Base-by-base conservation (phyloP, 108 stramenopile species). In the Nannochloropsis salina region DNA sequence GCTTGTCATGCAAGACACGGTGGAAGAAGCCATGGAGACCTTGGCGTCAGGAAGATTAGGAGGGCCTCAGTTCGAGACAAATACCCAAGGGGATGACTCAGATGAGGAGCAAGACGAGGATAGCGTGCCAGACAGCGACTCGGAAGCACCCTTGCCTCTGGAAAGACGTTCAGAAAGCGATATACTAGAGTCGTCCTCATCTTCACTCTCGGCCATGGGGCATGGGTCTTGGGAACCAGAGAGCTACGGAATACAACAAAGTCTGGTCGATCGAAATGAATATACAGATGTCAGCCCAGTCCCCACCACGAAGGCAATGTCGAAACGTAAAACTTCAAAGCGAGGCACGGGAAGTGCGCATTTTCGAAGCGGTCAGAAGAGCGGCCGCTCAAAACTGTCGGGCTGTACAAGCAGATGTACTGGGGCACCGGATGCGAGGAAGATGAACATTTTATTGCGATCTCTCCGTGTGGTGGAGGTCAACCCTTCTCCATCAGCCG, bases 1-100 rank as follows among this genome's bases (percentile, higher is more conserved):
- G 74, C 90, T 98, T 61, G 85, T 95, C 44, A 95, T 95, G 44
- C 84, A 92, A 82, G 89, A 93, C 83, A 95, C 92, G 44, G 92
- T 96, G 80, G 97, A 97, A 86, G 94, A 95, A 87, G 85, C 91
- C 43, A 95, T 97, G 88, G 83, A 86, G 15, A 51, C 83, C 43
- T 88, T 74, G n/a, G 61, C 61, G n/a, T 2, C 20, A 15, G 61
- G 61, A n/a, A 74, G 8, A 74, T 0, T 74, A n/a, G 61, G 4
- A n/a, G 6, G 8, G 15, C 8, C 61, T 31, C 31, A 31, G 1
- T 31, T 31, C 31, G 31, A 31, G 31, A 31, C 1, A 31, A 31
- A 31, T 31, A 31, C 31, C 31, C 31, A 31, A 2, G 61, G 20
- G 6, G 61, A n/a, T 74, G 61, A n/a, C n/a, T 74, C n/a, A 0